Conservation (phyloP, 2,329 filamentous ascomycete species). For the Cyphellophora europaea region DNA sequence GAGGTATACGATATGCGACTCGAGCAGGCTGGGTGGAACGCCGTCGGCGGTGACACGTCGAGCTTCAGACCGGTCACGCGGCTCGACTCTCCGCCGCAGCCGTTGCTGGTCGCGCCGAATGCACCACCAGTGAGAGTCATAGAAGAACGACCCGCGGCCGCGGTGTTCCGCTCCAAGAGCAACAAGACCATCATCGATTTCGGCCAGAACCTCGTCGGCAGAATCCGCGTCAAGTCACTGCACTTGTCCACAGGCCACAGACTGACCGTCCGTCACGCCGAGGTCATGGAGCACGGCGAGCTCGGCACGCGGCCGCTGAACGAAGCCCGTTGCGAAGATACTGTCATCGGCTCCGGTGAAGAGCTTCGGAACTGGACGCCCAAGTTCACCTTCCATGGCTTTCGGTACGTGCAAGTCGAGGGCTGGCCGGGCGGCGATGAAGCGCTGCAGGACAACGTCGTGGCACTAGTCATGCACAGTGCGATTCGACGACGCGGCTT, state of each 20-base stretch:
- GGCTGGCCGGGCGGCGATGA: constrained; percentile 28
- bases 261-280: constrained; percentile 41
- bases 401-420: constrained; percentile 42
- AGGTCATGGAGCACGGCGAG: constrained; percentile 44
- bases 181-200: constrained; percentile 47
- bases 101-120: constrained; percentile 31
- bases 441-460: constrained; percentile 11
- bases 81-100: constrained; percentile 22
- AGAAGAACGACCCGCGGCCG: constrained; percentile 20
- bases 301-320: constrained; percentile 35
- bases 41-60: too few relatives aligned
- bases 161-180: constrained; percentile 25
- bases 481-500: constrained; percentile 42
- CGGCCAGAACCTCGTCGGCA: constrained; percentile 50
- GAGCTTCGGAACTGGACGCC: constrained; percentile 32
- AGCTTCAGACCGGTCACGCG: constrained; percentile 34
- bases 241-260: constrained; percentile 10
- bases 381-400: constrained; percentile 44
- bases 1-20: too few relatives aligned
- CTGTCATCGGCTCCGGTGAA: constrained; percentile 24
- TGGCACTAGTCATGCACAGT: constrained; percentile 39
- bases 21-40: too few relatives aligned
- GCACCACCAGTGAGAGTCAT: constrained; percentile 35
- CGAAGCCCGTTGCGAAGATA: constrained; percentile 33
- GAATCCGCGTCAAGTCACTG: constrained; percentile 29